Evolutionary conservation across 2,329 filamentous ascomycete species (phyloP).

Genomic region (Metarhizium robertsii): DNA sequence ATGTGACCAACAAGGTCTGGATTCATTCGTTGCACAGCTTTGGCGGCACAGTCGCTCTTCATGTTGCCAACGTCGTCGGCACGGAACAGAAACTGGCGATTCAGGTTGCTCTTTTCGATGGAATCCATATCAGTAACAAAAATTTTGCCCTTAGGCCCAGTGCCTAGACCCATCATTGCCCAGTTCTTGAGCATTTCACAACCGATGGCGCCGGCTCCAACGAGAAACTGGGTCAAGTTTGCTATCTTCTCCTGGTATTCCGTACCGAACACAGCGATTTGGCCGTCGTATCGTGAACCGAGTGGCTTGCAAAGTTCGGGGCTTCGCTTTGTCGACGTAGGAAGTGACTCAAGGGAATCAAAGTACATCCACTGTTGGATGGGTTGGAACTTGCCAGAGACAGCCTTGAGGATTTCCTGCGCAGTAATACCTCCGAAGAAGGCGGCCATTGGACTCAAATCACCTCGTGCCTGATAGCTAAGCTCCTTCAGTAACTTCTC

Average conservation of each 20-base stretch:
- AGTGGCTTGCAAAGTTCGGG: slow-evolving; percentile 82
- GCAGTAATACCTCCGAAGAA: slow-evolving; percentile 91
- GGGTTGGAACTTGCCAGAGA: slow-evolving; percentile 97
- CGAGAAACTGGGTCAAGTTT: slow-evolving; percentile 86
- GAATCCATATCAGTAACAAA: slow-evolving; percentile 96
- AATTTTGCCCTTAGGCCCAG: slow-evolving; percentile 81
- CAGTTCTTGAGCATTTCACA: slow-evolving; percentile 99
- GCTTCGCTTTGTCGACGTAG: slow-evolving; percentile 62
- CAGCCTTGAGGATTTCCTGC: slow-evolving; percentile 91
- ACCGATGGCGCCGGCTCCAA: slow-evolving; percentile 92
- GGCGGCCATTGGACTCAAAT: slow-evolving; percentile 84
- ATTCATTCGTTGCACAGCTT: slow-evolving; percentile 91
- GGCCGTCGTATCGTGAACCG: slow-evolving; percentile 85
- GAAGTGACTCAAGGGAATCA: slow-evolving; percentile 92
- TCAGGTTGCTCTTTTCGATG: slow-evolving; percentile 98
- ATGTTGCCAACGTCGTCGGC: slow-evolving; percentile 87
- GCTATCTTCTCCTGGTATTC: slow-evolving; percentile 91
- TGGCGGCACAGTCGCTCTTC: slow-evolving; percentile 91
- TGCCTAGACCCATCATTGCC: slow-evolving; percentile 95
- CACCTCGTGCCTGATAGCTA: slow-evolving; percentile 87
- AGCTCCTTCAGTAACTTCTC: slow-evolving; percentile 90
- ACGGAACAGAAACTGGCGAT: slow-evolving; percentile 93
- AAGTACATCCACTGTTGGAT: slow-evolving; percentile 95
- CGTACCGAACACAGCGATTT: slow-evolving; percentile 90
- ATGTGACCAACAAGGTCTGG: slow-evolving; percentile 85